These are phyloP conservation scores for Metarhizium anisopliae DNA, from an alignment of 2,329 filamentous ascomycete genomes.

Conservation along the genomic window DNA sequence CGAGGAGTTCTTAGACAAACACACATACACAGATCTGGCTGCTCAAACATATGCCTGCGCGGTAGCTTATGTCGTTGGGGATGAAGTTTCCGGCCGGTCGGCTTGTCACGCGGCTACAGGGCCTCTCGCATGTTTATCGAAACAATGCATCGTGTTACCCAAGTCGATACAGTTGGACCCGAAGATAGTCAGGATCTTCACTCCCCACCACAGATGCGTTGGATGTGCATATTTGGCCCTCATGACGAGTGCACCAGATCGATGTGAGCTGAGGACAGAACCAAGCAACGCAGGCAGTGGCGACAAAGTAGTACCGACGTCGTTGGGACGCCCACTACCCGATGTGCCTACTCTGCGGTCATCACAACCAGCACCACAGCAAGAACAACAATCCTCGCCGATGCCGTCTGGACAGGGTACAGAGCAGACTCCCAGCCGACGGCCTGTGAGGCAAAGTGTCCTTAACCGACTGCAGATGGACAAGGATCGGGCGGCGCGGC, in stretches of 20 bases:
- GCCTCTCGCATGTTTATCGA: slow-evolving; percentile 14
- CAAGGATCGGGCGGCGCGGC: not conserved
- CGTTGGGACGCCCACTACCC: not conserved
- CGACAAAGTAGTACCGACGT: not conserved
- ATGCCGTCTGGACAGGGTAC: no score
- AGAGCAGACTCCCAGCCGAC: not conserved
- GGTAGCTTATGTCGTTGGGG: slow-evolving; percentile 23
- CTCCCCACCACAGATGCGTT: slow-evolving; percentile 15
- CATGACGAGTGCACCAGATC: not conserved
- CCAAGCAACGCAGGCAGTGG: not conserved
- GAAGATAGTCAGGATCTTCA: slow-evolving; percentile 12
- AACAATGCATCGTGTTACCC: slow-evolving; percentile 19
- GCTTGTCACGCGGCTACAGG: slow-evolving; percentile 2
- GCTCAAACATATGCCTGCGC: slow-evolving; percentile 17
- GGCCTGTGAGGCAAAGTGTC: slow-evolving; percentile 4
- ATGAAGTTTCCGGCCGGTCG: slow-evolving; percentile 12
- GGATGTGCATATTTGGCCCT: not conserved
- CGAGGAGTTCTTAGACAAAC: slow-evolving; percentile 14
- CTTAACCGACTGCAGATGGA: slow-evolving; percentile 4
- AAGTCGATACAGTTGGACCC: slow-evolving; percentile 9
- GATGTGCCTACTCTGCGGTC: not conserved
- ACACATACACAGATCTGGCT: slow-evolving; percentile 13
- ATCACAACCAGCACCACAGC: not conserved
- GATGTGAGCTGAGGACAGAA: not conserved
- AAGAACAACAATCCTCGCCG: not conserved